phyloP scores from a whole-genome alignment of 805 yeast genomes.

The Zygosaccharomyces bisporus region DNA sequence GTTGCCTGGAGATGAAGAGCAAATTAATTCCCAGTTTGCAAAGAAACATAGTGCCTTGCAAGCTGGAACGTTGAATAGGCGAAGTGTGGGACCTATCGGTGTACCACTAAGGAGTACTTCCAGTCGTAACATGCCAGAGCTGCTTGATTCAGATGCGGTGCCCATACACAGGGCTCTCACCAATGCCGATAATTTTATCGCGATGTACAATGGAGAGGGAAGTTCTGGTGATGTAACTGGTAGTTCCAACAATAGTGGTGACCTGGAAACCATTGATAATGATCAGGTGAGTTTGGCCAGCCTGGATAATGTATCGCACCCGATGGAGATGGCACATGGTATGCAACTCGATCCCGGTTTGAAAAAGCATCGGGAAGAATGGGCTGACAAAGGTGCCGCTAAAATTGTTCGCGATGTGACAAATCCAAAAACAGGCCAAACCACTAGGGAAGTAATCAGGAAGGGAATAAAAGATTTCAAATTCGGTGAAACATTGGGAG shows the following conservation, averaged over 20 bases:
- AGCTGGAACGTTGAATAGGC: conserved; percentile 4
- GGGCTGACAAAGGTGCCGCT: conserved; percentile 62
- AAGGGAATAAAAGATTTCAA: conserved; percentile 76
- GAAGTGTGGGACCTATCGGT: background rate
- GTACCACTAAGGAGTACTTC: conserved; percentile 23
- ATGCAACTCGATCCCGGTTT: conserved; percentile 23
- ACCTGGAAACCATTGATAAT: background rate
- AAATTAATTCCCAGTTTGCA: conserved; percentile 16
- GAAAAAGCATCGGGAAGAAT: conserved; percentile 38
- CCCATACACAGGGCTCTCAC: conserved; percentile 32
- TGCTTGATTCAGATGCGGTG: conserved; percentile 12
- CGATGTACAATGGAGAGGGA: conserved; percentile 16
- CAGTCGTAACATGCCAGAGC: conserved; percentile 22
- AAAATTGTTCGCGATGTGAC: conserved; percentile 43
- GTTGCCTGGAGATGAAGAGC: conserved; percentile 30
- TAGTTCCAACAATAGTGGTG: background rate
- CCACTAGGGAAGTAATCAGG: conserved; percentile 48
- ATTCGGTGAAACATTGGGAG: conserved; percentile 86
- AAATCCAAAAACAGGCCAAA: conserved; percentile 47
- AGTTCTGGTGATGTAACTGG: background rate
- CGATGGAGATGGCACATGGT: conserved; percentile 12
- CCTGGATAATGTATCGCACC: conserved; percentile 1
- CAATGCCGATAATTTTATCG: conserved; percentile 33
- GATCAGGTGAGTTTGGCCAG: conserved; percentile 3
- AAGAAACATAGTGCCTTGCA: conserved; percentile 9